Percentiles rank a stretch among this genome's conserved stretches.
Evolutionary conservation across 352 stramenopile species (phyloP).

Genomic region (Globisporangium cylindrosporum): DNA sequence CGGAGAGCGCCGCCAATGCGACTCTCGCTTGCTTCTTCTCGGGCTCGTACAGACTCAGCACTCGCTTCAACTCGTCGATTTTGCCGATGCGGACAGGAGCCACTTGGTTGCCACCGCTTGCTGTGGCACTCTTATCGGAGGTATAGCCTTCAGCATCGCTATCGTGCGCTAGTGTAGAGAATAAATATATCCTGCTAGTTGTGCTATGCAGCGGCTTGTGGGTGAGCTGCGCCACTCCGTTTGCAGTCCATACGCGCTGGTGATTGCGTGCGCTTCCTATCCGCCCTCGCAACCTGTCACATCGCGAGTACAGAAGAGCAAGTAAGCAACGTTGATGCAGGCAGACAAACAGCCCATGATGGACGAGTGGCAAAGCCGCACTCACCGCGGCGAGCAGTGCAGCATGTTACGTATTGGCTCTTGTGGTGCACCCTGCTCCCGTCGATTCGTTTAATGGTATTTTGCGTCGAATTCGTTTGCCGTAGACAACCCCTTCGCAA

Average conservation of each 20-base stretch:
- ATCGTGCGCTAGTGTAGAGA: not conserved
- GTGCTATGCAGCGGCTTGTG: not conserved
- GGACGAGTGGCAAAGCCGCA: not conserved
- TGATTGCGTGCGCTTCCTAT: not conserved
- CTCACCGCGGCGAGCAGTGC: not conserved
- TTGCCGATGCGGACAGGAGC: not conserved
- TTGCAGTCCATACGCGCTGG: not conserved
- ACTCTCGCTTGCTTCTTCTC: conserved; percentile 59
- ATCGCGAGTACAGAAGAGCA: not conserved
- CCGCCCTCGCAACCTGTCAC: not conserved
- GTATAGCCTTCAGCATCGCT: not conserved
- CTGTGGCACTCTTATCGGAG: not conserved
- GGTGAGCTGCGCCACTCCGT: not conserved
- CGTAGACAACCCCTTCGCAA: no score
- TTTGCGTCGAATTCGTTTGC: not conserved
- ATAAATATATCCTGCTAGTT: not conserved
- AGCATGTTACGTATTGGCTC: not conserved
- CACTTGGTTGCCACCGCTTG: not conserved
- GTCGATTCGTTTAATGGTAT: not conserved
- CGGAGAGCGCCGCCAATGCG: conserved; percentile 42
- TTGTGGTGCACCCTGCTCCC: not conserved
- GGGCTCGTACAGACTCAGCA: conserved; percentile 60
- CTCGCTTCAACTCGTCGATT: conserved; percentile 28
- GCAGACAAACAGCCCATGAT: not conserved
- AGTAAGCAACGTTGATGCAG: not conserved